Conservation (phyloP, 2,329 filamentous ascomycete species). For the Fragosphaeria purpurea region DNA sequence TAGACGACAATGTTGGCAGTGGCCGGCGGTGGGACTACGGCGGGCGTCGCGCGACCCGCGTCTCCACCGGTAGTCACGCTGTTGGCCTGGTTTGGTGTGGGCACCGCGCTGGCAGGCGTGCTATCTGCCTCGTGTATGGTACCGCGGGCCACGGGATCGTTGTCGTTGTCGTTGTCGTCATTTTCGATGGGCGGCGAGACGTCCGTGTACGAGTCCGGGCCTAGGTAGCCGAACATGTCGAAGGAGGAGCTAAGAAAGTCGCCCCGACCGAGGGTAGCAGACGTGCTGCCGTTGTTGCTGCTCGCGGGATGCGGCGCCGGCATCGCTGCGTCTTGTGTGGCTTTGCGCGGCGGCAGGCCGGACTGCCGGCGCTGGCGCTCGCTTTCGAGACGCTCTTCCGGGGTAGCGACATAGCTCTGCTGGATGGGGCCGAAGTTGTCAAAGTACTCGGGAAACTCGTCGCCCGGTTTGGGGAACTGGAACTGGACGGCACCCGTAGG, state of each 20-base stretch:
- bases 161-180: conserved; percentile 5
- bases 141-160: neutral
- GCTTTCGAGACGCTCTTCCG: conserved; percentile 43
- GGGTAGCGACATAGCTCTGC: conserved; percentile 26
- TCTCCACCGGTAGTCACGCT: neutral
- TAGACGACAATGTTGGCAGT: neutral
- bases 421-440: conserved; percentile 24
- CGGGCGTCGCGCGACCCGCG: conserved; percentile 21
- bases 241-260: conserved; percentile 26
- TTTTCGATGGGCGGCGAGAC: conserved; percentile 35
- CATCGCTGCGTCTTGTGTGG: too few species aligned
- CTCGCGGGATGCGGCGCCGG: too few species aligned
- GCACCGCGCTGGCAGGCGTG: neutral
- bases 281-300: conserved; percentile 7
- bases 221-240: conserved; percentile 43
- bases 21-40: conserved; percentile 10
- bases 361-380: conserved; percentile 36
- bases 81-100: conserved; percentile 4
- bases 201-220: conserved; percentile 35
- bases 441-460: conserved; percentile 47
- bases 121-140: conserved; percentile 5
- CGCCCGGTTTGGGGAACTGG: conserved; percentile 45
- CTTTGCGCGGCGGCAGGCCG: neutral
- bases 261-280: conserved; percentile 23
- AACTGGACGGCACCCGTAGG: conserved; percentile 45